Base-by-base conservation (phyloP, 352 stramenopile species). In the Thalassiosira mediterranea region DNA sequence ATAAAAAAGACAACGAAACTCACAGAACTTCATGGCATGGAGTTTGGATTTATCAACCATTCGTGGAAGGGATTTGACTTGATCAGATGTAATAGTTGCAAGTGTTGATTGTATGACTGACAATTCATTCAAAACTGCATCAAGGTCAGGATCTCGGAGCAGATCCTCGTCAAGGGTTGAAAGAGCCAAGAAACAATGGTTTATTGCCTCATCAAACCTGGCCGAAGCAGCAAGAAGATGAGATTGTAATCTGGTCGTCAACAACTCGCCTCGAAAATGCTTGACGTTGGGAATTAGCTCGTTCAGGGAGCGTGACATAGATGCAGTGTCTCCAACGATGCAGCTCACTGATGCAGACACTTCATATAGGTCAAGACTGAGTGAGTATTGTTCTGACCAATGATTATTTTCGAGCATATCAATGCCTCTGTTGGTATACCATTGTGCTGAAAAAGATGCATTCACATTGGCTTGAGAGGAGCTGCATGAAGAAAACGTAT, bases 21-120 rank as follows among this genome's bases (percentile, higher is more conserved):
- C n/a, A n/a, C n/a, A 10, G 47, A 78, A 61, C 40, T 78, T 72
- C 69, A 78, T 78, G 0, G 52, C 32, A 62, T 67, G 53, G 17
- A 72, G 38, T 10, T 62, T 78, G 10, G 3, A 32, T 2, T 2
- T 3, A 47, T 72, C 40, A 21, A 19, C 44, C 69, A 78, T 78
- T 44, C 1, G 10, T 5, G 59, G 59, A 42, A 62, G 60, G 2
- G 10, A 5, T 26, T 44, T 34, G 17, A 78, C 67, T 25, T 42
- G 4, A 3, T 72, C 42, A 23, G 53, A 8, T 17, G 57, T 58
- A n/a, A 57, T 59, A 40, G 46, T 25, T 32, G n/a, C 44, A 15
- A 76, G 23, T 47, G 32, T 32, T 23, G 5, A 23, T 31, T 57
- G 4, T 59, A 49, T 49, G 13, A 19, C 15, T 15, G 7, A 25